Conservation (phyloP, 306 rosid species). For the Luffa acutangula region DNA sequence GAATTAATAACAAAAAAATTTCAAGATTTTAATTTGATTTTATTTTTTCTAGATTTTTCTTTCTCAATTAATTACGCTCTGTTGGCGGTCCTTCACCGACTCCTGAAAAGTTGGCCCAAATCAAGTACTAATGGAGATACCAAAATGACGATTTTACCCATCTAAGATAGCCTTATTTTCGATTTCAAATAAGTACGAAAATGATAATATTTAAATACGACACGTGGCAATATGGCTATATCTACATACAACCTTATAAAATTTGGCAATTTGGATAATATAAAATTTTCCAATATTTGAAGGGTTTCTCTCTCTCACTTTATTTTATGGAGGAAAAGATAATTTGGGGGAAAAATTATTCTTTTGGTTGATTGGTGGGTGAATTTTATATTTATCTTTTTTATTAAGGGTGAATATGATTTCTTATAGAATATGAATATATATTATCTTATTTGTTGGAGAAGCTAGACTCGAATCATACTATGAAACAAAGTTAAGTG, state of each 20-base stretch:
- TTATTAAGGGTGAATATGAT: background rate
- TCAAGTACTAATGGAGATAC: background rate
- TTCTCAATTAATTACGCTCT: background rate
- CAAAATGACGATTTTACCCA: background rate
- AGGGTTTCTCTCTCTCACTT: background rate
- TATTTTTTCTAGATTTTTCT: background rate
- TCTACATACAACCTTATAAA: background rate
- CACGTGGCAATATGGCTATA: background rate
- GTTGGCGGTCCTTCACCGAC: slow-evolving; percentile 1
- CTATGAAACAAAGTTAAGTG: background rate
- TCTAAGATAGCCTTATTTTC: background rate
- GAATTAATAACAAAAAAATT: background rate
- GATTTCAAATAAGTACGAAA: background rate
- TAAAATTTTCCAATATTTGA: background rate
- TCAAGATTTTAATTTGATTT: background rate
- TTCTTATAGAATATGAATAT: background rate
- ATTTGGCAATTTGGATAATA: background rate
- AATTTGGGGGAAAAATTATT: background rate
- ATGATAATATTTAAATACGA: background rate
- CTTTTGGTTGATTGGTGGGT: background rate
- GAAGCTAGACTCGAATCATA: background rate
- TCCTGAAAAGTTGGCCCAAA: background rate
- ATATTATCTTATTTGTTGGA: background rate
- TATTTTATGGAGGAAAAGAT: background rate
- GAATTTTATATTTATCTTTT: background rate